phyloP scores from a whole-genome alignment of 352 stramenopile genomes.

The Phytopythium oedochilum region DNA sequence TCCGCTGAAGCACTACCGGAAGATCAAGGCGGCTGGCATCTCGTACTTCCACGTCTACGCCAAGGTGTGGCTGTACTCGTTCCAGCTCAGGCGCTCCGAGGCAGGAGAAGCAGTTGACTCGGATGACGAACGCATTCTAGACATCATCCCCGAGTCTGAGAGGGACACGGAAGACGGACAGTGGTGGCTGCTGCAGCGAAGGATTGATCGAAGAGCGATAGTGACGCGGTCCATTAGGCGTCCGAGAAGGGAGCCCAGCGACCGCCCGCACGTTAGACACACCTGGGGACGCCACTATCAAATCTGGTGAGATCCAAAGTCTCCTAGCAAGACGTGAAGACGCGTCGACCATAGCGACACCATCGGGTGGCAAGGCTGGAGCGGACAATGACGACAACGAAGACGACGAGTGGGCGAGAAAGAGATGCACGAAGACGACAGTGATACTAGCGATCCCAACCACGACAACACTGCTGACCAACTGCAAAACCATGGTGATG shows the following conservation, averaged over 20 bases:
- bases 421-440: not conserved
- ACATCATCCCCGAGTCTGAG: not conserved
- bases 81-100: not conserved
- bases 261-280: no score
- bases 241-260: no score
- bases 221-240: not conserved
- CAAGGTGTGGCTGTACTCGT: not conserved
- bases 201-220: not conserved
- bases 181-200: not conserved
- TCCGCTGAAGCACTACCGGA: not conserved
- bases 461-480: no score
- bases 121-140: not conserved
- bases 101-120: not conserved
- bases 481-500: no score
- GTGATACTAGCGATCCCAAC: not conserved
- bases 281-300: no score
- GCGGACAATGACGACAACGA: no score
- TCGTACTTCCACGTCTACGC: conserved; percentile 1
- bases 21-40: not conserved
- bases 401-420: not conserved
- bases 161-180: not conserved
- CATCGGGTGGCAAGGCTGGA: no score
- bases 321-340: not conserved
- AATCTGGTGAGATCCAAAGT: not conserved
- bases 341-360: not conserved